Conservation (phyloP, 2,329 filamentous ascomycete species). For the Nemania serpens region DNA sequence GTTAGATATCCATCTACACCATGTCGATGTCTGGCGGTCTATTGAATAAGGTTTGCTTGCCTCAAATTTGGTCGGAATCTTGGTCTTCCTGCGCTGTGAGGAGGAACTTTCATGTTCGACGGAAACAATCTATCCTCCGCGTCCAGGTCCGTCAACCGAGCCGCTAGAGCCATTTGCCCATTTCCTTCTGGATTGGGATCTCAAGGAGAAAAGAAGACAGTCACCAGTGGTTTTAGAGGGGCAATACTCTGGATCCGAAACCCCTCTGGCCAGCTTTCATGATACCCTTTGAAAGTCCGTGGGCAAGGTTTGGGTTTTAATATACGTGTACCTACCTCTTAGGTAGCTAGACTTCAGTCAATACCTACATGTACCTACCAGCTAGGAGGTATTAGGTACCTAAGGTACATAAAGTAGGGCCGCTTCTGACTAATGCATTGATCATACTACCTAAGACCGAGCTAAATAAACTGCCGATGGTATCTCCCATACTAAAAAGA, state of each 20-base stretch:
- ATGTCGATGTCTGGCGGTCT: background rate
- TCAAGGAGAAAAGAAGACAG: background rate
- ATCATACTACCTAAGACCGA: background rate
- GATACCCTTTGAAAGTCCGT: background rate
- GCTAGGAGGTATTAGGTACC: too few species aligned
- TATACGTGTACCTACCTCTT: too few species aligned
- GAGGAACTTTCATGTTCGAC: conserved; percentile 4
- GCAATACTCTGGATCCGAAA: conserved; percentile 1
- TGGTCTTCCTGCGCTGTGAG: conserved; percentile 11
- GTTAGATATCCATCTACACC: too few species aligned
- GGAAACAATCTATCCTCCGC: conserved; percentile 15
- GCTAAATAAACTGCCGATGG: conserved; percentile 12
- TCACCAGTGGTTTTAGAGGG: background rate
- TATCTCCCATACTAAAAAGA: background rate
- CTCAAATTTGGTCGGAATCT: conserved; percentile 2
- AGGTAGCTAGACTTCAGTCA: too few species aligned
- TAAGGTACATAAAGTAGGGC: background rate
- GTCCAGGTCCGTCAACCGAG: conserved; percentile 21
- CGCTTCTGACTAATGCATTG: background rate
- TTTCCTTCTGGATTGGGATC: background rate
- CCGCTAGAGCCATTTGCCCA: conserved; percentile 4
- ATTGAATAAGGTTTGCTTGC: conserved; percentile 8
- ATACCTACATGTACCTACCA: too few species aligned
- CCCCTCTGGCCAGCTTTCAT: background rate
- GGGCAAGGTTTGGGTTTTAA: background rate